phyloP scores from a whole-genome alignment of 257 asterid species.

The Knoxia roxburghii region DNA sequence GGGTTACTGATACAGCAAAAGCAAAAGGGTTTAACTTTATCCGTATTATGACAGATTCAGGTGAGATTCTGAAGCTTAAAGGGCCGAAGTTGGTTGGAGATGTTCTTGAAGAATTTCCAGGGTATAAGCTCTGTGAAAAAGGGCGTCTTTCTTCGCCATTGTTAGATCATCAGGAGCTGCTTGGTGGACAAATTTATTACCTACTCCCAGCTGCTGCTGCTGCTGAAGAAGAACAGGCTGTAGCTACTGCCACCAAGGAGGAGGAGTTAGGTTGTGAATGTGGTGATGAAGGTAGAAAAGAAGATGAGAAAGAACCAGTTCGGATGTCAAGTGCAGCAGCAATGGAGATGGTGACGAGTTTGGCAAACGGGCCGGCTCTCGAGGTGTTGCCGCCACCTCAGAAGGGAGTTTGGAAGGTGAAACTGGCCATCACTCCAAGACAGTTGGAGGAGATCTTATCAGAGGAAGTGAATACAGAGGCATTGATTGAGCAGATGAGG shows the following conservation, averaged over 20 bases:
- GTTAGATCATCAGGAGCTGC: slow-evolving; percentile 24
- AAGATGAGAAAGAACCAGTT: slow-evolving; percentile 12
- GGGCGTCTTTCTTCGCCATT: slow-evolving; percentile 23
- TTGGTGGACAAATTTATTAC: slow-evolving; percentile 30
- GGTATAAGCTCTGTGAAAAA: slow-evolving; percentile 25
- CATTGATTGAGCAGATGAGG: slow-evolving; percentile 68
- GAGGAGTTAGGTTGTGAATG: too few species aligned
- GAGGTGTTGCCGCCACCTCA: slow-evolving; percentile 30
- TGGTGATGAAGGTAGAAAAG: background rate
- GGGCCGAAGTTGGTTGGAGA: slow-evolving; percentile 36
- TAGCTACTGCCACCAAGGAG: too few species aligned
- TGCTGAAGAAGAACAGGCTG: too few species aligned
- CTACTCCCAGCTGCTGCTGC: slow-evolving; percentile 21
- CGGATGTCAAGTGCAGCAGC: slow-evolving; percentile 23
- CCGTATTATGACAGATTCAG: slow-evolving; percentile 36
- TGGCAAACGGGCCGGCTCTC: slow-evolving; percentile 23
- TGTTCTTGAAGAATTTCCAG: slow-evolving; percentile 30
- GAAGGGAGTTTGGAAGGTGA: slow-evolving; percentile 66
- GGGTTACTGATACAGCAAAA: slow-evolving; percentile 27
- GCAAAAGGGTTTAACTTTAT: slow-evolving; percentile 17
- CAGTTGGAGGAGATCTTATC: slow-evolving; percentile 51
- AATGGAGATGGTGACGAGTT: slow-evolving; percentile 10
- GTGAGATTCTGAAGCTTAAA: slow-evolving; percentile 30
- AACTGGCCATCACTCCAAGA: slow-evolving; percentile 42
- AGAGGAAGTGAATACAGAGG: slow-evolving; percentile 54